Evolutionary conservation across 2,329 filamentous ascomycete species (phyloP), one percentile per base, ranked within the genome.

Genomic region (Plectosphaerella sp.): DNA sequence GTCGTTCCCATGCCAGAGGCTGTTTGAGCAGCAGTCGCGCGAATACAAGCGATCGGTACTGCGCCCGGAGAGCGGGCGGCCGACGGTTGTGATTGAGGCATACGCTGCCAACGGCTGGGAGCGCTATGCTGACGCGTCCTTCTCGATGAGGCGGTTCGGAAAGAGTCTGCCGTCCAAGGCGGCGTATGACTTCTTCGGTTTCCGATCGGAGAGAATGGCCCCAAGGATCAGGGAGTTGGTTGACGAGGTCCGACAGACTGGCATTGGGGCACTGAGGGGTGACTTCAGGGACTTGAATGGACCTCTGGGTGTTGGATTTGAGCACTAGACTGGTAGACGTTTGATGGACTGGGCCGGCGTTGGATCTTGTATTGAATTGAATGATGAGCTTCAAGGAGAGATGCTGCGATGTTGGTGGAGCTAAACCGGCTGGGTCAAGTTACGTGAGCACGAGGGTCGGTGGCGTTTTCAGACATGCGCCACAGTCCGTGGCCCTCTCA

Each of bases 51-150:
- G 74, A 1, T 58, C 72, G 2, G 72, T 76, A 1, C 65, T 84
- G 45, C 66, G 65, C 45, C 66, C 65, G 50, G 67, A 70, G 25
- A 67, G 71, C 57, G 64, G 65, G 22, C 67, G 73, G 2, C 77
- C 78, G 0, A 66, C 72, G 1, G 77, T 87, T 15, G 77, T 84
- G 5, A 79, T 86, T 43, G 83, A 87, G 64, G 78, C 81, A 1
- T 84, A 82, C 60, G 72, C 76, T 2, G 70, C 74, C 1, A 77
- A 78, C 53, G 79, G 80, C 1, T 84, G 81, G 80, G 82, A 84
- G 65, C 64, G 80, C 18, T 84, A 83, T 58, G 80, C 80, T 0
- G 76, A 83, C 61, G 81, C 80, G 1, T 78, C 75, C 1, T 72
- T 72, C 53, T 77, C 71, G 47, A 77, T 84, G 73, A 70, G 71